Evolutionary conservation across 306 rosid genomes (phyloP), one percentile per base, ranked within the genome.

Genomic region (Pueraria montana): DNA sequence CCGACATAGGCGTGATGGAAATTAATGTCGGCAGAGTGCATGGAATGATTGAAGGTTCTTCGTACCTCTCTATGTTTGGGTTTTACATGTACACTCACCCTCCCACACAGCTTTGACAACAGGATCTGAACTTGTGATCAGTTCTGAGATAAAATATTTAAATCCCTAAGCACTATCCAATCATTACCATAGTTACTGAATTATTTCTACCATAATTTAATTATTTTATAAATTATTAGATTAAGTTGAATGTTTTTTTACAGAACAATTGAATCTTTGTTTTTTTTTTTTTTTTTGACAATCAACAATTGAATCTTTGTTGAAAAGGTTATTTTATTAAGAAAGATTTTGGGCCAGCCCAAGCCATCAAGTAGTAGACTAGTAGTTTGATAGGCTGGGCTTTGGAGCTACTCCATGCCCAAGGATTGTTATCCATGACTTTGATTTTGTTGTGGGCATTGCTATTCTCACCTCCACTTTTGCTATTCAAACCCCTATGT

Each of bases 251-350:
- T n/a, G n/a, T n/a, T 30, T 30, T 30, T 30, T 5, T 5, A n/a
- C 34, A 30, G 34, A 30, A 4, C 34, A 30, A 30, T 80, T 2
- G 16, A 50, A 46, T 64, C 5, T 62, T 27, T n/a, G n/a, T n/a
- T n/a, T n/a, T n/a, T n/a, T n/a, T n/a, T n/a, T n/a, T n/a, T n/a
- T n/a, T n/a, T n/a, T n/a, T n/a, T n/a, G n/a, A n/a, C n/a, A n/a
- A n/a, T n/a, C n/a, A n/a, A n/a, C n/a, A n/a, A n/a, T n/a, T n/a
- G n/a, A n/a, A n/a, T n/a, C n/a, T n/a, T n/a, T 2, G 7, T 63
- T 64, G 67, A 42, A 46, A 74, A 74, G 5, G 11, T 80, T 58
- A 70, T 80, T n/a, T n/a, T n/a, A n/a, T n/a, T n/a, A 8, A 1
- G 74, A 78, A 65, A n/a, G 2, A 30, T 26, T 72, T 63, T 74